Evolutionary conservation across 768 basidiomycete genomes (phyloP).

Genomic region (Lentinus tigrinus): DNA sequence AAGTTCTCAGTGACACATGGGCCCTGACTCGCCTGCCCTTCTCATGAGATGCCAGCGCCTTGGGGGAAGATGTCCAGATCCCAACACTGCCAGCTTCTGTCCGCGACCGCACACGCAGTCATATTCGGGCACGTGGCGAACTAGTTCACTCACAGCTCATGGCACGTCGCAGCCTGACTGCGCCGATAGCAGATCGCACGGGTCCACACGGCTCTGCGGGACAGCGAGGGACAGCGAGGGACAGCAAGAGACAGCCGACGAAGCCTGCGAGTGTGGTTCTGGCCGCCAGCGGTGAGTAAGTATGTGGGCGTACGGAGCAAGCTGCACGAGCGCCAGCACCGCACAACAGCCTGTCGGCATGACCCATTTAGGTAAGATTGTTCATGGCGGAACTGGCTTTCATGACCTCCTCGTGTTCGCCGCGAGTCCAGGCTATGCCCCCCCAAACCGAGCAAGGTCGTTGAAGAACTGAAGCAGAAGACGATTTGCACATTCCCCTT

Average conservation of each 20-base stretch:
- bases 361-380: background rate
- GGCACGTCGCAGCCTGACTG: conserved; percentile 3
- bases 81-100: conserved; percentile 1
- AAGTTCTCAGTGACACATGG: conserved; percentile 14
- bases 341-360: background rate
- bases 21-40: conserved; percentile 2
- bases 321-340: background rate
- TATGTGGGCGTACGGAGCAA: too few species aligned
- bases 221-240: too few species aligned
- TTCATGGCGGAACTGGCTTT: conserved; percentile 6
- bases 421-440: background rate
- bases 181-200: background rate
- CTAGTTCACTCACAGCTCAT: conserved; percentile 8
- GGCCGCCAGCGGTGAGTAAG: too few species aligned
- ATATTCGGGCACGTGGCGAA: conserved; percentile 18
- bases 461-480: background rate
- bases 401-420: background rate
- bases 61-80: background rate
- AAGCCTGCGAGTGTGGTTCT: background rate
- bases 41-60: background rate
- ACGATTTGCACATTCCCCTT: background rate
- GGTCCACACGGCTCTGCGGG: too few species aligned
- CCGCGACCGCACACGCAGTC: conserved; percentile 16
- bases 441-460: background rate
- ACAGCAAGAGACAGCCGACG: background rate